These are phyloP conservation scores for Mycena albidolilacea DNA, from an alignment of 768 basidiomycete species.

Conservation along the genomic window DNA sequence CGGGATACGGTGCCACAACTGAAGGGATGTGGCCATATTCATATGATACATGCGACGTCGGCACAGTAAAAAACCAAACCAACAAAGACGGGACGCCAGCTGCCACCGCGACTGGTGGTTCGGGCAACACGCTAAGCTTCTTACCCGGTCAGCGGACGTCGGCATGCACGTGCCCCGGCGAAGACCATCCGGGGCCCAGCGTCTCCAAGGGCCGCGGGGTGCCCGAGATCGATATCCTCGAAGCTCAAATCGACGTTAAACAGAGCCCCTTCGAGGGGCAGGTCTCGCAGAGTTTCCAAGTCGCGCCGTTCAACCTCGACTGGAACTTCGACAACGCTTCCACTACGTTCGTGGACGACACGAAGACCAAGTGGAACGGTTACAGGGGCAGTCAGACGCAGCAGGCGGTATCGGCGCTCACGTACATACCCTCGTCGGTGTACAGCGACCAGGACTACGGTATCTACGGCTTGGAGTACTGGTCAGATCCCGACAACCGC, in stretches of 20 bases:
- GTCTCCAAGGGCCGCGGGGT: constrained; percentile 79
- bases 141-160: constrained; percentile 91
- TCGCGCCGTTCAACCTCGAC: constrained; percentile 82
- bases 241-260: constrained; percentile 78
- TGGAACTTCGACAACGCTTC: constrained; percentile 73
- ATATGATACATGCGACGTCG: constrained; percentile 88
- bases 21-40: constrained; percentile 86
- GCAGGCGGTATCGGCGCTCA: constrained; percentile 81
- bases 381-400: constrained; percentile 83
- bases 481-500: constrained; percentile 77
- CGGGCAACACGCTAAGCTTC: constrained; percentile 75
- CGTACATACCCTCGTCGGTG: constrained; percentile 65
- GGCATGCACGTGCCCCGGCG: constrained; percentile 88
- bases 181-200: constrained; percentile 91
- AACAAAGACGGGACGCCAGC: constrained; percentile 69
- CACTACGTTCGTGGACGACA: constrained; percentile 66
- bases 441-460: constrained; percentile 72
- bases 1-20: constrained; percentile 92
- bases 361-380: constrained; percentile 69
- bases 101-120: constrained; percentile 66
- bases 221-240: constrained; percentile 95
- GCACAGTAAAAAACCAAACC: constrained; percentile 90
- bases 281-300: constrained; percentile 87
- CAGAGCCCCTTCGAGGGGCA: constrained; percentile 62
- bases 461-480: constrained; percentile 86